Conservation (phyloP, 805 yeast species). For the Nakazawaea sp. region DNA sequence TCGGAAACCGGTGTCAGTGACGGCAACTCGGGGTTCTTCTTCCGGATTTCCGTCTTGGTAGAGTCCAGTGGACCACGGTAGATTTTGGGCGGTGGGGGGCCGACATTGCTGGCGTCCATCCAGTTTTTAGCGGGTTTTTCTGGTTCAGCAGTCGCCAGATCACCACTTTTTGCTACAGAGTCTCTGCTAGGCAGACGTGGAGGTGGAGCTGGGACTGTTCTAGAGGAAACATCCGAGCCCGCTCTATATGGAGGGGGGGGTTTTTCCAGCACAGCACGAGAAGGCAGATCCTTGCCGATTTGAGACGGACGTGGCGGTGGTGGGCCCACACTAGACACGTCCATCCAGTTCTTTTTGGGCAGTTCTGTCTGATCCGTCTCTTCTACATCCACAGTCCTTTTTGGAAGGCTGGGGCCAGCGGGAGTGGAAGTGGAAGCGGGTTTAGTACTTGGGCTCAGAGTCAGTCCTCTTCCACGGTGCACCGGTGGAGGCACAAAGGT, state of each 20-base stretch:
- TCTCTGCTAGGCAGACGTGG: not conserved
- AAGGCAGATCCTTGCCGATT: not conserved
- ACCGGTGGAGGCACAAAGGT: conserved; percentile 36
- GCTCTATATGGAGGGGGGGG: conserved; percentile 6
- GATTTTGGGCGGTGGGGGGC: not conserved
- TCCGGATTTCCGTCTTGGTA: not conserved
- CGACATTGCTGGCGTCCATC: conserved; percentile 27
- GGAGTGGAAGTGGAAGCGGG: not conserved
- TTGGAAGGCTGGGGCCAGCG: no score
- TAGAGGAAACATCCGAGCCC: not conserved
- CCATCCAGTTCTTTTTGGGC: conserved; percentile 18
- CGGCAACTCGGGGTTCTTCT: not conserved
- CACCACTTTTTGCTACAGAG: conserved; percentile 7
- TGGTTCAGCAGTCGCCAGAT: not conserved
- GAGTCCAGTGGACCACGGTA: not conserved
- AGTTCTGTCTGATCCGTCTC: not conserved
- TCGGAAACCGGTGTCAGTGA: not conserved
- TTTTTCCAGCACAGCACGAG: conserved; percentile 27
- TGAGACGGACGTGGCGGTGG: conserved; percentile 34
- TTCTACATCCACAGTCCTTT: not conserved
- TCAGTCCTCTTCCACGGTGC: conserved; percentile 22
- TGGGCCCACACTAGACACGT: conserved; percentile 32
- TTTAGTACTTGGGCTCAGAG: conserved; percentile 3
- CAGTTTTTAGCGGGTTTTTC: conserved; percentile 3
- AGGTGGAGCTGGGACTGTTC: not conserved